Conservation (phyloP, 2,329 filamentous ascomycete species). For the Sclerotinia spermophila region DNA sequence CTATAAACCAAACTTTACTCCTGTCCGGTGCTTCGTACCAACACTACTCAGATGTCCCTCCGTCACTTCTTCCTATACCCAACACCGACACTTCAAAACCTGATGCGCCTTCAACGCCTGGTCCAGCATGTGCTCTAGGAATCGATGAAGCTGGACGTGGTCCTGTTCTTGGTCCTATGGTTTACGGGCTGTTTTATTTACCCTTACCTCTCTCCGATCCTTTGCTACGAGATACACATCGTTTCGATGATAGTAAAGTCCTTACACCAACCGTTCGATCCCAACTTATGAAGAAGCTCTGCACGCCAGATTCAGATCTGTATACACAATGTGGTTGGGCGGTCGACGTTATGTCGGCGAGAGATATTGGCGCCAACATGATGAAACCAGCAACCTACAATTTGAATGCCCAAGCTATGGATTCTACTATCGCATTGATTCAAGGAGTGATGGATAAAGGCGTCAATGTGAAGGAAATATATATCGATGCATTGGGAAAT, state of each 20-base stretch:
- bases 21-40: slow-evolving; percentile 65
- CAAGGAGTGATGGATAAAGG: slow-evolving; percentile 69
- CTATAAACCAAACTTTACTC: slow-evolving; percentile 55
- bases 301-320: slow-evolving; percentile 59
- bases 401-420: slow-evolving; percentile 92
- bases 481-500: slow-evolving; percentile 89
- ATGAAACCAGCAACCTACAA: slow-evolving; percentile 62
- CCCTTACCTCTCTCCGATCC: slow-evolving; percentile 68
- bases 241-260: slow-evolving; percentile 94
- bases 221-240: slow-evolving; percentile 73
- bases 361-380: slow-evolving; percentile 39
- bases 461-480: slow-evolving; percentile 84
- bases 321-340: slow-evolving; percentile 76
- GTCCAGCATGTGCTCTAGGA: slow-evolving; percentile 70
- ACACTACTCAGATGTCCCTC: slow-evolving; percentile 67
- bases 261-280: slow-evolving; percentile 78
- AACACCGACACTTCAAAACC: slow-evolving; percentile 20
- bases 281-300: slow-evolving; percentile 65
- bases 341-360: slow-evolving; percentile 72
- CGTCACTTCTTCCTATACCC: slow-evolving; percentile 47
- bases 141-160: slow-evolving; percentile 93
- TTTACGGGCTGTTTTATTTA: slow-evolving; percentile 70
- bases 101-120: slow-evolving; percentile 35
- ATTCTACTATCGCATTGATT: slow-evolving; percentile 83
- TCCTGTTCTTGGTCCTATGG: slow-evolving; percentile 82